Evolutionary conservation across 805 yeast genomes (phyloP), one percentile per base, ranked within the genome.

Genomic region (Hanseniaspora clermontiae): DNA sequence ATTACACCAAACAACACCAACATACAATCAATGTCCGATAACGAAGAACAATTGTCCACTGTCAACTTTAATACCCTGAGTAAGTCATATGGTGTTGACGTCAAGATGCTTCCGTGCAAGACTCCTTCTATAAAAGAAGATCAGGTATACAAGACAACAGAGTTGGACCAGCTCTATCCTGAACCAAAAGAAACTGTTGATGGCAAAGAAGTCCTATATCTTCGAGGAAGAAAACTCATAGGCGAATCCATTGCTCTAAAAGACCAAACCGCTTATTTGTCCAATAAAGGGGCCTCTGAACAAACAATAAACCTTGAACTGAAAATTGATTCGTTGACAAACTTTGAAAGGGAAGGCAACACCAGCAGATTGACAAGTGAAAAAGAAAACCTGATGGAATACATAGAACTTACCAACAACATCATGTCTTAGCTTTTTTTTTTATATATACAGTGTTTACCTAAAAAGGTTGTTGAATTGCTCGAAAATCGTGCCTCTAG

Each of bases 291-390:
- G 2, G 56, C 57, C 20, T 10, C 15, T 4, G 42, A 45, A 12
- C 27, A 31, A 8, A 19, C 29, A 10, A 34, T 48, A 24, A 29
- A 48, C 15, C 24, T 51, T 27, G 48, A 48, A 24, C 8, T 24
- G n/a, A 47, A 42, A 29, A 19, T 42, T 8, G 27, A 42, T 6
- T 17, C 38, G 14, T 64, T 67, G 0, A 37, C 43, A 4, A 70
- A 72, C 61, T 72, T 64, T 58, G 75, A 72, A 58, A 66, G 75
- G 57, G 75, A 72, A 46, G 75, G 75, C 1, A 67, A 67, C 53
- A 64, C 63, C 15, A 50, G 57, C 11, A 59, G 67, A 20, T 57
- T 64, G 15, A 45, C 52, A 4, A 62, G 62, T 6, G 72, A 66
- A 58, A 49, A 68, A 39, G 51, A 52, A 2, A 69, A 65, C 57